phyloP scores from a whole-genome alignment of 2,329 filamentous ascomycete species.

The Xenoacremonium recifei region DNA sequence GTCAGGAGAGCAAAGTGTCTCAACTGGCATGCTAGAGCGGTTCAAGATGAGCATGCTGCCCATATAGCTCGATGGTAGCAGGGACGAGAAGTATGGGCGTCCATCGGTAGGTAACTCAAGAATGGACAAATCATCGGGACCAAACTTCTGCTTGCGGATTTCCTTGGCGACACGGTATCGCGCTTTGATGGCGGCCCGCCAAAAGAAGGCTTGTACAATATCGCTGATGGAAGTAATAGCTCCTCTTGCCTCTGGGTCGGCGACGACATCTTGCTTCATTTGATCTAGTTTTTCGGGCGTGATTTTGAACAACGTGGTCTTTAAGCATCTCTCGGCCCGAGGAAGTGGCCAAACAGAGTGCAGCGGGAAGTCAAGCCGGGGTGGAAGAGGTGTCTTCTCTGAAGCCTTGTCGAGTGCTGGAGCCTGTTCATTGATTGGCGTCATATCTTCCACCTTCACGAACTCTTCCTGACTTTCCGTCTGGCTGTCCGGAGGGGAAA shows the following conservation, averaged over 20 bases:
- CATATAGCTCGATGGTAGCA: slow-evolving; percentile 28
- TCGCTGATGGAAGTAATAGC: slow-evolving; percentile 32
- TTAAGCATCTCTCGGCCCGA: slow-evolving; percentile 24
- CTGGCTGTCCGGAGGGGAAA: slow-evolving; percentile 12
- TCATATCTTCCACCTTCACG: no score
- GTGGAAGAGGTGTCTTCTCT: slow-evolving; percentile 11
- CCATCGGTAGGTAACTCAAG: slow-evolving; percentile 34
- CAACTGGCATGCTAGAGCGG: slow-evolving; percentile 21
- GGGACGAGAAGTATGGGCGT: slow-evolving; percentile 27
- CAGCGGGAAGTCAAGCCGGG: slow-evolving; percentile 23
- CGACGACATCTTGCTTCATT: slow-evolving; percentile 29
- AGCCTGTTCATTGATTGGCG: not conserved
- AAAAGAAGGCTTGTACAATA: slow-evolving; percentile 39
- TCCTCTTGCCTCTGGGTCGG: slow-evolving; percentile 22
- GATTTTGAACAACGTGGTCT: slow-evolving; percentile 32
- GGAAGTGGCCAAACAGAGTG: slow-evolving; percentile 29
- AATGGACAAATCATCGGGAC: slow-evolving; percentile 26
- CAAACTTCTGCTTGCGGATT: slow-evolving; percentile 13
- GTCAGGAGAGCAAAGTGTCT: slow-evolving; percentile 23
- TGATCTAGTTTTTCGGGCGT: slow-evolving; percentile 25
- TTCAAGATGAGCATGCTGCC: slow-evolving; percentile 28
- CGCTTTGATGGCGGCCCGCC: slow-evolving; percentile 34
- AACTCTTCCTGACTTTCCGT: not conserved
- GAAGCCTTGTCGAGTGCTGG: not conserved
- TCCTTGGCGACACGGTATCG: slow-evolving; percentile 31